Evolutionary conservation across 495 filamentous ascomycete species (phyloP).

Genomic region (Neurospora sp.): DNA sequence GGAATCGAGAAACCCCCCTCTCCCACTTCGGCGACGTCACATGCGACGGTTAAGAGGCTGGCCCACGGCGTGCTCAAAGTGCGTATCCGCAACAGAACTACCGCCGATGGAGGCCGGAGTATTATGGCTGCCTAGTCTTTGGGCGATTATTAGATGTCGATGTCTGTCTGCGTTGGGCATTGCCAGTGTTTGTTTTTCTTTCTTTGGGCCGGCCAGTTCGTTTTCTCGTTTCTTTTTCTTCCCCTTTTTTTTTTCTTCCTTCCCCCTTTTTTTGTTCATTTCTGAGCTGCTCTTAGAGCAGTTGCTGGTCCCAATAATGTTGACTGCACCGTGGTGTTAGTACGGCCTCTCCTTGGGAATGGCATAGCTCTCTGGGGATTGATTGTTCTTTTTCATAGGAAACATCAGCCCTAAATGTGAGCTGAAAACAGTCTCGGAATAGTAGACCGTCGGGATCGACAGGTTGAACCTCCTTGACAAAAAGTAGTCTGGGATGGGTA

Average conservation of each 20-base stretch:
- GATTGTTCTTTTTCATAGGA: background rate
- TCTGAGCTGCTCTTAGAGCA: background rate
- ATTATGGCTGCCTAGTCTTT: slow-evolving; percentile 32
- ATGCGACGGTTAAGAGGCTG: slow-evolving; percentile 25
- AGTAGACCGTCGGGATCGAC: background rate
- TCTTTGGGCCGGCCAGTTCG: background rate
- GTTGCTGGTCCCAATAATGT: background rate
- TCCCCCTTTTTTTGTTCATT: background rate
- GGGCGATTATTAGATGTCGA: background rate
- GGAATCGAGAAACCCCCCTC: background rate
- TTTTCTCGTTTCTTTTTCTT: background rate
- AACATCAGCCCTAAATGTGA: background rate
- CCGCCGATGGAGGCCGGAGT: slow-evolving; percentile 48
- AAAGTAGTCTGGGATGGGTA: background rate
- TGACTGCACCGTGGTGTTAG: background rate
- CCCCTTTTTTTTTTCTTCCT: background rate
- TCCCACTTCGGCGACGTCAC: background rate
- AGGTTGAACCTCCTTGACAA: background rate
- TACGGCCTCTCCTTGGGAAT: background rate
- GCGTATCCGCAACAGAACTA: slow-evolving; percentile 40
- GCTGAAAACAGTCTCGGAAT: background rate
- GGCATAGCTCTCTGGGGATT: background rate
- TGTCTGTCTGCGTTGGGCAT: background rate
- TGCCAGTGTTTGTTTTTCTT: background rate
- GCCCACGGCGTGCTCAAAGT: slow-evolving; percentile 41